Conservation (phyloP, 495 filamentous ascomycete genomes). For the Clohesyomyces aquaticus region DNA sequence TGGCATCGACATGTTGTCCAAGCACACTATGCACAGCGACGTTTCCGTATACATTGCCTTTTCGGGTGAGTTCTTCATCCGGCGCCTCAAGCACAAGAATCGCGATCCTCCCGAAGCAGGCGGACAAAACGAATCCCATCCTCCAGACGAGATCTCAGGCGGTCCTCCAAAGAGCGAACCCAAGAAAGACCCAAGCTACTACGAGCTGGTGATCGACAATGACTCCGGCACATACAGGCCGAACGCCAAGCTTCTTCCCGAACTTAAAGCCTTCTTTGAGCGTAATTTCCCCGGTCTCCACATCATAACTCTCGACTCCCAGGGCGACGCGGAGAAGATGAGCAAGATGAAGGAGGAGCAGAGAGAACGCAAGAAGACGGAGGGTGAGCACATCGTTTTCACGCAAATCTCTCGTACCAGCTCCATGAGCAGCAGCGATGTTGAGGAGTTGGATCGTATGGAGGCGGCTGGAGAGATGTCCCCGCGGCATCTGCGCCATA, state of each 20-base stretch:
- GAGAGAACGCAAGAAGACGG: constrained; percentile 63
- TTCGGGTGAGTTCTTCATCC: constrained; percentile 90
- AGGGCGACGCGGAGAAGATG: constrained; percentile 66
- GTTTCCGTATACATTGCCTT: constrained; percentile 88
- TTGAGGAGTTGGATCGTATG: constrained; percentile 68
- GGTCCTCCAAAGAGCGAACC: constrained; percentile 49
- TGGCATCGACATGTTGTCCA: constrained; percentile 85
- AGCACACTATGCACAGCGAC: constrained; percentile 95
- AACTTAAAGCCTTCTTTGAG: constrained; percentile 69
- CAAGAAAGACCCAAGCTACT: constrained; percentile 64
- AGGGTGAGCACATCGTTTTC: constrained; percentile 64
- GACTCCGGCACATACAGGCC: constrained; percentile 93
- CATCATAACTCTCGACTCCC: constrained; percentile 69
- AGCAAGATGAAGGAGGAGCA: constrained; percentile 64
- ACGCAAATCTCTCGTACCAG: constrained; percentile 63
- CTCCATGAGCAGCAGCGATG: constrained; percentile 70
- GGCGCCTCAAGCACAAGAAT: constrained; percentile 57
- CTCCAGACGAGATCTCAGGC: constrained; percentile 50
- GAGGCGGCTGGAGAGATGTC: constrained; percentile 41
- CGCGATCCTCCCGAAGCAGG: constrained; percentile 35
- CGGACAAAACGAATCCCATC: constrained; percentile 31
- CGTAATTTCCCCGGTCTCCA: constrained; percentile 73
- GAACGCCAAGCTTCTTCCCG: constrained; percentile 70
- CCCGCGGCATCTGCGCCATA: constrained; percentile 23
- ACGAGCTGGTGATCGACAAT: constrained; percentile 92